Percentiles rank a stretch among this genome's conserved stretches.
phyloP scores from a whole-genome alignment of 179 eudicot species.

The Spinacia oleracea region DNA sequence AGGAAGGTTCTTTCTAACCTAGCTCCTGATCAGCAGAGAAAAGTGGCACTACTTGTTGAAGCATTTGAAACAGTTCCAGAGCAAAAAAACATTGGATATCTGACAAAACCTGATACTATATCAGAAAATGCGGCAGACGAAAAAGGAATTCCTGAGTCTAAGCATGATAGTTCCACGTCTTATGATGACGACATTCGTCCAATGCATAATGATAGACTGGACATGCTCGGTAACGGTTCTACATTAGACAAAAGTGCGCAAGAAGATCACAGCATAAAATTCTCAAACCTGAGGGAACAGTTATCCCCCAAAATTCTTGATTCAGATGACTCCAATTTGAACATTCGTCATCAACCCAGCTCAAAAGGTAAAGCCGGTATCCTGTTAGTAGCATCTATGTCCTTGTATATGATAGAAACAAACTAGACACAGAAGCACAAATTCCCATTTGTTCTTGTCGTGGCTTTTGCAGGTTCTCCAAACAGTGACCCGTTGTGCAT shows the following conservation, averaged over 20 bases:
- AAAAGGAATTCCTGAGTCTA: conserved; percentile 5
- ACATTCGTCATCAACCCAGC: conserved; percentile 21
- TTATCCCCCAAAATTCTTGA: conserved; percentile 5
- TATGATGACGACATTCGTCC: conserved; percentile 15
- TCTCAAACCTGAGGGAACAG: conserved; percentile 17
- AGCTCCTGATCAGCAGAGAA: conserved; percentile 74
- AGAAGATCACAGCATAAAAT: conserved; percentile 23
- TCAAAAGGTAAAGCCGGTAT: conserved; percentile 32
- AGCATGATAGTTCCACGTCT: conserved; percentile 8
- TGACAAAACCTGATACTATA: conserved; percentile 26
- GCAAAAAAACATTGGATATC: conserved; percentile 18
- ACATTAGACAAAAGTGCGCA: neutral
- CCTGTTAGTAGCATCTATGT: neutral
- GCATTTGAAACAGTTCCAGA: conserved; percentile 89
- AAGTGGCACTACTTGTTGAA: conserved; percentile 76
- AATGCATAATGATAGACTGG: conserved; percentile 3
- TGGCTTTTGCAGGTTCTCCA: conserved; percentile 30
- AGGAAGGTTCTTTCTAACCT: conserved; percentile 66
- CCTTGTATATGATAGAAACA: neutral
- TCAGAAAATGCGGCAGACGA: neutral
- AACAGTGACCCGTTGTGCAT: conserved; percentile 11
- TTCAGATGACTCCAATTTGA: conserved; percentile 13
- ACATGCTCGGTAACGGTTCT: conserved; percentile 11
- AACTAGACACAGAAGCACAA: conserved; percentile 7
- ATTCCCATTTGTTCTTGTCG: conserved; percentile 7